Base-by-base conservation (phyloP, 192 early-diverging fungal species). In the Backusella morwellensis region DNA sequence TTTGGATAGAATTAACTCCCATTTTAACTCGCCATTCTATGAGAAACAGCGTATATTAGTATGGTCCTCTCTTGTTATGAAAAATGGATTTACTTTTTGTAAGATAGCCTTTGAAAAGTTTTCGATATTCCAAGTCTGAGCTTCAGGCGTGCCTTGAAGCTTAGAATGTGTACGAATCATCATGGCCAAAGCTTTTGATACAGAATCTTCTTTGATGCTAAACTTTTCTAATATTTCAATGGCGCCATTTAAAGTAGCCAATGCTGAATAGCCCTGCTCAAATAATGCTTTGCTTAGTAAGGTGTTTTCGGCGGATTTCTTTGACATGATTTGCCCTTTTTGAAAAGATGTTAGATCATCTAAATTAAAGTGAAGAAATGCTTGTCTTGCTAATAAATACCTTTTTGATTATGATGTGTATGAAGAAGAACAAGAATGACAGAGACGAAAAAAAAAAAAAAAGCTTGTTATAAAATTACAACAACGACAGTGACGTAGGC, bases 181-280 rank as follows among this genome's bases (percentile, higher is more conserved):
- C 88, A 91, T 87, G 32, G 82, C 86, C n/a, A 95, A 56, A 21
- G 83, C 82, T 19, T 85, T 84, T 15, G 91, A 89, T 42, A 94
- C 86, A 50, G 83, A 77, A n/a, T 86, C 80, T 35, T 86, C 86
- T 38, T 70, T 67, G 6, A 82, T 23, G 21, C 41, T 35, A 38
- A 50, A 34, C 32, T 72, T 72, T 14, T 71, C 73, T 54, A 74
- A 47, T 21, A 54, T 40, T 59, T 63, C 56, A 40, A 67, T 56
- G 77, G 70, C 75, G 34, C 40, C 56, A 21, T 69, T 47, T 35
- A 70, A n/a, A 9, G 38, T 76, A 11, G 40, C 23, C 36, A 66
- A 70, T 8, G 67, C 47, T 32, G 44, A 34, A 70, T 76, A 76
- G 35, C 75, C 75, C 34, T 50, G 17, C 34, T 76, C 75, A 38